Base-by-base conservation (phyloP, 148 eudicot genomes). In the Rhododendron williamsianum region DNA sequence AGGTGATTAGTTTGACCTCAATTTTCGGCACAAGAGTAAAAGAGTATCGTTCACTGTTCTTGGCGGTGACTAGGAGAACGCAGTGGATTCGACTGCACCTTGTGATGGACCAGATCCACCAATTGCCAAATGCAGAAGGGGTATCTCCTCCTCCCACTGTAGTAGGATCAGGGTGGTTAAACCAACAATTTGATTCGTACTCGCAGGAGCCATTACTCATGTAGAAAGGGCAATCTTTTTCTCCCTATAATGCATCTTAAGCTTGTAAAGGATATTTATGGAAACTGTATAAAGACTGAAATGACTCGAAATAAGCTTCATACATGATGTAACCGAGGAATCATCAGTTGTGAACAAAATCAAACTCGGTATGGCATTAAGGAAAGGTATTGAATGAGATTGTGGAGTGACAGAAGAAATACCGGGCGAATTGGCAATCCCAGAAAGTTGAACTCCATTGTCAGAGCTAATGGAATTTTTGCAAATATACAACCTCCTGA, bases 191-290 rank as follows among this genome's bases (percentile, higher is more conserved):
- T 43, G 92, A 87, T 63, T 95, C 95, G 76, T 86, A 90, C 84
- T 94, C 94, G 94, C 97, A 95, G 82, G 95, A 91, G 83, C 98
- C 98, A 86, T 86, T 95, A 72, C 93, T 91, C 94, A 93, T 93
- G 88, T 95, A 95, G 80, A 74, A 93, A 85, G 96, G 89, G 74
- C 98, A 93, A 86, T 95, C 93, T 78, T 85, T 90, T 87, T 94
- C 94, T 86, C 94, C 94, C 97, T 94, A 92, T 52, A 21, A 86
- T 21, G 71, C 45, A 78, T 23, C 5, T 63, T 35, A 85, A 63
- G 35, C 51, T 82, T 21, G 52, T 79, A 4, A 38, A 5, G 43
- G 43, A 38, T 38, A 38, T 38, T 38, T 38, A 38, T 0, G 6
- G 43, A 35, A 86, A 67, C 56, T 65, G 76, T 33, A 35, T 9